Evolutionary conservation across 1,284 basidiomycete genomes (phyloP).

Genomic region (Naganishia sp.): DNA sequence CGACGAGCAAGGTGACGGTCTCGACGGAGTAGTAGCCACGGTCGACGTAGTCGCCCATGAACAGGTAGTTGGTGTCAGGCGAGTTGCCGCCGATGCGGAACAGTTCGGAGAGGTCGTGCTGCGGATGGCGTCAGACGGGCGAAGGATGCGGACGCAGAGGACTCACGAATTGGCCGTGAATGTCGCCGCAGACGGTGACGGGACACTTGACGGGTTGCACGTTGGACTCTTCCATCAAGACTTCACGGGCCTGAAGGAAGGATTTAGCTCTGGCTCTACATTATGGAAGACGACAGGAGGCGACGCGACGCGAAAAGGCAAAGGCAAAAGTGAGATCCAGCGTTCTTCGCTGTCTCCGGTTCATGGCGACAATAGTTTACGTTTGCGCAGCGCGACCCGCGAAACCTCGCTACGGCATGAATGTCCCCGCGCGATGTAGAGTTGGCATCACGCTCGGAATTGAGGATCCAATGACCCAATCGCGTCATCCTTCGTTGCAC

Average conservation of each 20-base stretch:
- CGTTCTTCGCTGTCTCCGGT: no score
- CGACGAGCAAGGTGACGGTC: constrained; percentile 97
- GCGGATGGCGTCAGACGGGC: constrained; percentile 29
- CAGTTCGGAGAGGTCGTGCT: constrained; percentile 99
- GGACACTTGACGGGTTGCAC: constrained; percentile 97
- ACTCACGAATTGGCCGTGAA: constrained; percentile 99
- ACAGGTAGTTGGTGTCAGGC: constrained; percentile 99
- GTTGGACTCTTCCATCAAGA: constrained; percentile 96
- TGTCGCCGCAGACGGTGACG: constrained; percentile 96
- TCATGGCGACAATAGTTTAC: no score
- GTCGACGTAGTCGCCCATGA: constrained; percentile 99
- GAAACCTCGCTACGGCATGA: no score
- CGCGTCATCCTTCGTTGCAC: no score
- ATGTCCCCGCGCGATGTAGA: no score
- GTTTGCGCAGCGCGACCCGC: no score
- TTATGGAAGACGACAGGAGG: neutral
- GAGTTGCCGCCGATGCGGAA: constrained; percentile 99
- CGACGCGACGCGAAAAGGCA: neutral
- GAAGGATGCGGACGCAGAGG: constrained; percentile 25
- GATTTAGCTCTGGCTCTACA: neutral
- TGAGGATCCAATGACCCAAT: no score
- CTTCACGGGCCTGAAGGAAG: constrained; percentile 78
- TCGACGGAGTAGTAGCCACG: constrained; percentile 99
- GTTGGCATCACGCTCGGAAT: no score
- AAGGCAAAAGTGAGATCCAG: neutral